These are phyloP conservation scores for Pterula multifida DNA, from an alignment of 1,284 basidiomycete genomes.

Conservation along the genomic window DNA sequence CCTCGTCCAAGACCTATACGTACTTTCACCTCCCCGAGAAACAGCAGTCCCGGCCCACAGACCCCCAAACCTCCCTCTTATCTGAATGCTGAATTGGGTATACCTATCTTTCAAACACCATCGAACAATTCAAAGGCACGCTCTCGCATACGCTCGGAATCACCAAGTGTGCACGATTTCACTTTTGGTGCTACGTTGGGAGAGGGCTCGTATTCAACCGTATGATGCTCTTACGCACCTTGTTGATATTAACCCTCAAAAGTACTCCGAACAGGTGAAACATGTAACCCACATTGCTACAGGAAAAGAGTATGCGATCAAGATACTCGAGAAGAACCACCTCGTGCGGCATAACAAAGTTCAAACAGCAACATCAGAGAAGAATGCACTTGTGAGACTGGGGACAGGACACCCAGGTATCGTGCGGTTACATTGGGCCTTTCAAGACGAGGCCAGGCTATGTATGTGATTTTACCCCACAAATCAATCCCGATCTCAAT, in stretches of 20 bases:
- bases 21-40: conserved; percentile 51
- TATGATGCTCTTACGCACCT: conserved; percentile 26
- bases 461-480: conserved; percentile 41
- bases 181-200: conserved; percentile 59
- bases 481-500: conserved; percentile 1
- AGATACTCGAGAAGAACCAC: conserved; percentile 68
- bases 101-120: neutral
- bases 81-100: neutral
- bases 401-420: conserved; percentile 72
- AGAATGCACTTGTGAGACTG: conserved; percentile 49
- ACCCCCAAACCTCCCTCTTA: neutral
- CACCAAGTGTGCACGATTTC: conserved; percentile 47
- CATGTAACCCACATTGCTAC: conserved; percentile 38
- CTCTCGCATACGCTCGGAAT: conserved; percentile 20
- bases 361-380: conserved; percentile 52
- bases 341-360: conserved; percentile 57
- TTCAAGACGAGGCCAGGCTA: conserved; percentile 75
- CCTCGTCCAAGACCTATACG: conserved; percentile 47
- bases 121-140: conserved; percentile 13
- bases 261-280: neutral
- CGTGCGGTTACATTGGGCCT: conserved; percentile 70
- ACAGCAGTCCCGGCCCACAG: conserved; percentile 23
- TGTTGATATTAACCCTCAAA: too few relatives aligned
- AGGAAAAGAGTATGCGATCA: conserved; percentile 61
- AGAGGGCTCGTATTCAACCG: conserved; percentile 75